Conservation (phyloP, 2,329 filamentous ascomycete species). For the Colletotrichum kahawae region DNA sequence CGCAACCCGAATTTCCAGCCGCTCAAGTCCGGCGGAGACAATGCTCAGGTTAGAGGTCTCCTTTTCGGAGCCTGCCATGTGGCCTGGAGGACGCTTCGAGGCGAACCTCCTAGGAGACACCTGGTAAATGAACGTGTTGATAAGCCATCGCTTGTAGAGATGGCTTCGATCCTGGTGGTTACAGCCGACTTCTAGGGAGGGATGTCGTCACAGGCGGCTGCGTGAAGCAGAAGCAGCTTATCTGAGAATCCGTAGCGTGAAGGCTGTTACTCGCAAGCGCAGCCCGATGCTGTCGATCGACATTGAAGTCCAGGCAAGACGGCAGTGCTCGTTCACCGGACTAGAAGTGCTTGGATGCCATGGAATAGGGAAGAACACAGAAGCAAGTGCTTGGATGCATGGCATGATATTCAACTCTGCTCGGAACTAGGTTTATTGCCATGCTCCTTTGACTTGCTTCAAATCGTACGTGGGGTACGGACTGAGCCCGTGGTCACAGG, state of each 20-base stretch:
- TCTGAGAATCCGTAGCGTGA: not conserved
- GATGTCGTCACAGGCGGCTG: not conserved
- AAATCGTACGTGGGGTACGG: not conserved
- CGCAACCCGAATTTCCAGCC: not conserved
- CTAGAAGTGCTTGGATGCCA: not conserved
- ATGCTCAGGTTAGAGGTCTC: not conserved
- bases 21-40: not conserved
- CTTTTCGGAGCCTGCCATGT: not conserved
- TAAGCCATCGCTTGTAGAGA: not conserved
- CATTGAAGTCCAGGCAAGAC: not conserved
- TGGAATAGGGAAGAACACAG: too few relatives aligned
- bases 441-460: not conserved
- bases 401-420: not conserved
- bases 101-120: not conserved
- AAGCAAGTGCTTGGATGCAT: not conserved
- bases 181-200: not conserved
- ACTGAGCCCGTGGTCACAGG: not conserved
- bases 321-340: not conserved
- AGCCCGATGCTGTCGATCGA: not conserved
- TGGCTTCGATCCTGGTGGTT: not conserved
- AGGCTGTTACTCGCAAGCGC: not conserved
- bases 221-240: not conserved
- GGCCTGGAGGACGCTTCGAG: not conserved
- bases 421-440: not conserved
- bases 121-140: not conserved